phyloP scores from a whole-genome alignment of 257 asterid species.

The Solanum phureja region DNA sequence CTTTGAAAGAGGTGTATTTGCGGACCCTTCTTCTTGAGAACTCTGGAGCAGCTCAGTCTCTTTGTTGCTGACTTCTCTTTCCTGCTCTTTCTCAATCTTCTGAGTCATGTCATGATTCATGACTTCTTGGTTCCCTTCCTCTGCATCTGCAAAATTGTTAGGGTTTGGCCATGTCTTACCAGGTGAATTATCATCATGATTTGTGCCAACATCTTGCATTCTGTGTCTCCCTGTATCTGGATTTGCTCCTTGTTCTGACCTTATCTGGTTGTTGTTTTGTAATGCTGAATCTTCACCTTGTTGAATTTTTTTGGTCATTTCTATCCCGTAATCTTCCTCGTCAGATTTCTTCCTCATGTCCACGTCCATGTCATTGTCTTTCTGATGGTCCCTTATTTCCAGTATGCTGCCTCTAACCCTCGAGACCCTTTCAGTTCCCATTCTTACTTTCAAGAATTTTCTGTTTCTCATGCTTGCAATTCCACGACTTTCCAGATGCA shows the following conservation, averaged over 20 bases:
- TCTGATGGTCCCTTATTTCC: background rate
- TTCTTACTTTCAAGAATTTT: background rate
- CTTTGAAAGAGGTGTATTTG: background rate
- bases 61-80: background rate
- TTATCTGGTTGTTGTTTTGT: background rate
- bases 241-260: background rate
- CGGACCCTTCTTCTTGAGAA: background rate
- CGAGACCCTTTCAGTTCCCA: background rate
- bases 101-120: background rate
- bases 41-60: background rate
- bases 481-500: conserved; percentile 1
- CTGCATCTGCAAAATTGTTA: background rate
- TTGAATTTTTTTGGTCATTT: background rate
- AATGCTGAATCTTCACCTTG: background rate
- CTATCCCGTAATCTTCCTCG: background rate
- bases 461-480: background rate
- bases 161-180: background rate
- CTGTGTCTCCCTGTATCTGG: background rate
- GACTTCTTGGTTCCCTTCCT: conserved; percentile 1
- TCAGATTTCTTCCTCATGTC: background rate
- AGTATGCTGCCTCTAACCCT: background rate
- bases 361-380: background rate
- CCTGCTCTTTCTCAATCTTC: background rate
- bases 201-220: background rate
- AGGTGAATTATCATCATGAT: background rate